Conservation (phyloP, 805 yeast genomes). For the Candida dendrica region DNA sequence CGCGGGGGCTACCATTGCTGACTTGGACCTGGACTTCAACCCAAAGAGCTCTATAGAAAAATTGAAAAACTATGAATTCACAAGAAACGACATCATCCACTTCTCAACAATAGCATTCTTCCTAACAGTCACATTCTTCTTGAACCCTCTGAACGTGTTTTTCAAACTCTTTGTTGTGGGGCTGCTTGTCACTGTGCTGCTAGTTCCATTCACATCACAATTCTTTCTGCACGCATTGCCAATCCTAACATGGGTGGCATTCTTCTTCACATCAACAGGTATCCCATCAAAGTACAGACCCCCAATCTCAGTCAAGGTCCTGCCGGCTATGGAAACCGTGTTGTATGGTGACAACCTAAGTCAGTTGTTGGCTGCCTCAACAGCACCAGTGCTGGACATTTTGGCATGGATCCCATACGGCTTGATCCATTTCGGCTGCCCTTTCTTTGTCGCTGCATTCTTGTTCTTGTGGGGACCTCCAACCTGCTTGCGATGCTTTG, state of each 20-base stretch:
- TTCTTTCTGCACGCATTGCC: conserved; percentile 82
- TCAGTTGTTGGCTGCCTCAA: conserved; percentile 70
- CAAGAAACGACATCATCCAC: conserved; percentile 43
- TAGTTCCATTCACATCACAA: conserved; percentile 75
- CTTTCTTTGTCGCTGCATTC: conserved; percentile 75
- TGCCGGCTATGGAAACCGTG: conserved; percentile 89
- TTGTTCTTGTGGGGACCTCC: conserved; percentile 91
- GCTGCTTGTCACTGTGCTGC: conserved; percentile 37
- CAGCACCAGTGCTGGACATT: conserved; percentile 62
- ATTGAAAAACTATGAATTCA: conserved; percentile 36
- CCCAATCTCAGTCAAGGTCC: conserved; percentile 78
- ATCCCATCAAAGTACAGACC: conserved; percentile 75
- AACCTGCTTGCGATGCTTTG: conserved; percentile 71
- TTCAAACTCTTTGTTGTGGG: conserved; percentile 23
- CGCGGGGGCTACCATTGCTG: conserved; percentile 39
- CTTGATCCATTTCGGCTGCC: conserved; percentile 80
- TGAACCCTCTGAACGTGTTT: conserved; percentile 49
- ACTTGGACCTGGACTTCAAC: conserved; percentile 42
- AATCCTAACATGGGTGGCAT: conserved; percentile 75
- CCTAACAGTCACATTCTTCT: conserved; percentile 48
- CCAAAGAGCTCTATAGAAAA: conserved; percentile 33
- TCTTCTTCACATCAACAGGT: conserved; percentile 70
- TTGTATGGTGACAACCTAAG: conserved; percentile 87
- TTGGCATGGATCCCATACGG: conserved; percentile 96
- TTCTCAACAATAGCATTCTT: conserved; percentile 44